These are phyloP conservation scores for Leishmania lainsoni DNA, from an alignment of 208 protist species.

Conservation along the genomic window DNA sequence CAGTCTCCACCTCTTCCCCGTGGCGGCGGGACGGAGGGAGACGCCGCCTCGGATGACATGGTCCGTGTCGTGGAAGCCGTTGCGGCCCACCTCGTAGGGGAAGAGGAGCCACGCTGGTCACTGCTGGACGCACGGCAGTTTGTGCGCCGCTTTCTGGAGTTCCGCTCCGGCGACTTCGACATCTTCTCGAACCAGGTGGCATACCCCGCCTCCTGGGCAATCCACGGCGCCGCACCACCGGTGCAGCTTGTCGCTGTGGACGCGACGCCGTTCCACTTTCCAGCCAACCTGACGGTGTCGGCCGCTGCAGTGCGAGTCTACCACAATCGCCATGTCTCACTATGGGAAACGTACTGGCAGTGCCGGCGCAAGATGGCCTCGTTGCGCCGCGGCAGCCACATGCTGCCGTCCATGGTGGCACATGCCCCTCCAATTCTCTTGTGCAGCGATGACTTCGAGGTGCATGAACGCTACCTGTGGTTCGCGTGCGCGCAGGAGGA, in stretches of 20 bases:
- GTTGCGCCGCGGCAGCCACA: constrained; percentile 37
- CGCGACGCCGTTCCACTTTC: constrained; percentile 29
- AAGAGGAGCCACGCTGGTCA: constrained; percentile 56
- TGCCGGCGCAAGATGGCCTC: constrained; percentile 48
- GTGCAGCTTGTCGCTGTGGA: constrained; percentile 39
- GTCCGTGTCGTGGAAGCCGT: constrained; percentile 53
- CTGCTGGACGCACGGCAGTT: constrained; percentile 61
- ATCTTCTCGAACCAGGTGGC: constrained; percentile 51
- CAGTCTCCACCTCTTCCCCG: constrained; percentile 5
- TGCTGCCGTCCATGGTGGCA: constrained; percentile 35
- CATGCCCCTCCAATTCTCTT: constrained; percentile 29
- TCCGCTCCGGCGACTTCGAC: constrained; percentile 37
- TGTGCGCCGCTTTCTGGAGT: constrained; percentile 59
- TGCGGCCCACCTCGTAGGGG: constrained; percentile 59
- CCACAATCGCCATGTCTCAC: constrained; percentile 58
- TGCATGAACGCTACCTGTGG: constrained; percentile 70
- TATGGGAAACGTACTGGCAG: constrained; percentile 73
- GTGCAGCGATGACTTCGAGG: constrained; percentile 71
- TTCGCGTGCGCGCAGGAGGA: constrained; percentile 52
- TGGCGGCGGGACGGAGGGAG: not conserved
- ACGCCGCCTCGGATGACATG: constrained; percentile 29
- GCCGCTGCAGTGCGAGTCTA: constrained; percentile 22
- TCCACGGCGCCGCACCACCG: constrained; percentile 31
- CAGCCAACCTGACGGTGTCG: not conserved
- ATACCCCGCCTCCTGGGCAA: constrained; percentile 51